Conservation (phyloP, 768 basidiomycete genomes). For the Leccinum imitatum region DNA sequence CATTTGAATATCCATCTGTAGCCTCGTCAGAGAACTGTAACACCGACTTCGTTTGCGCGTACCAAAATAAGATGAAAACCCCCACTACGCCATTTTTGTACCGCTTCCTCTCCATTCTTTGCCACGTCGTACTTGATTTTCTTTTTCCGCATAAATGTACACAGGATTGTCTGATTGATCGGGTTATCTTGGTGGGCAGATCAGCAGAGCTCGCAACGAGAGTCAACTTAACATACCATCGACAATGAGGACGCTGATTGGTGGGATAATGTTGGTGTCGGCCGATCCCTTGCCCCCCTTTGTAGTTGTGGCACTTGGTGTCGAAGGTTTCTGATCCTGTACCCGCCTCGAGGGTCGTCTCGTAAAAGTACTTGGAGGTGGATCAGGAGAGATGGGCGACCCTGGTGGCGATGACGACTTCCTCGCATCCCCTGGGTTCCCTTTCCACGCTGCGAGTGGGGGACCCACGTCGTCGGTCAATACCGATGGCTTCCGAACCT, state of each 20-base stretch:
- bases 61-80: constrained; percentile 95
- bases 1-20: constrained; percentile 99
- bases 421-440: constrained; percentile 28
- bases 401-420: constrained; percentile 36
- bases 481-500: constrained; percentile 33
- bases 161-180: constrained; percentile 96
- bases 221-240: constrained; percentile 65
- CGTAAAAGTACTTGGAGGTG: constrained; percentile 22
- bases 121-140: constrained; percentile 94
- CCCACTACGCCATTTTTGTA: constrained; percentile 91
- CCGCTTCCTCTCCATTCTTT: constrained; percentile 93
- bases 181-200: constrained; percentile 75
- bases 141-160: constrained; percentile 96
- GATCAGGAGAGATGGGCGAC: constrained; percentile 30
- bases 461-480: constrained; percentile 26
- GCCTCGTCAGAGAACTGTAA: constrained; percentile 13
- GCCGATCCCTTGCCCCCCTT: constrained; percentile 52
- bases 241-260: constrained; percentile 96
- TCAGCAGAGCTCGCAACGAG: constrained; percentile 12
- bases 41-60: constrained; percentile 30
- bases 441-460: constrained; percentile 24
- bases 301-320: constrained; percentile 29
- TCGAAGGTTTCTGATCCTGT: constrained; percentile 29
- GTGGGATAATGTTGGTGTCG: constrained; percentile 83
- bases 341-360: constrained; percentile 35